Percentiles rank a stretch among this genome's conserved stretches.
phyloP scores from a whole-genome alignment of 768 basidiomycete genomes.

The Boletellus ananas region DNA sequence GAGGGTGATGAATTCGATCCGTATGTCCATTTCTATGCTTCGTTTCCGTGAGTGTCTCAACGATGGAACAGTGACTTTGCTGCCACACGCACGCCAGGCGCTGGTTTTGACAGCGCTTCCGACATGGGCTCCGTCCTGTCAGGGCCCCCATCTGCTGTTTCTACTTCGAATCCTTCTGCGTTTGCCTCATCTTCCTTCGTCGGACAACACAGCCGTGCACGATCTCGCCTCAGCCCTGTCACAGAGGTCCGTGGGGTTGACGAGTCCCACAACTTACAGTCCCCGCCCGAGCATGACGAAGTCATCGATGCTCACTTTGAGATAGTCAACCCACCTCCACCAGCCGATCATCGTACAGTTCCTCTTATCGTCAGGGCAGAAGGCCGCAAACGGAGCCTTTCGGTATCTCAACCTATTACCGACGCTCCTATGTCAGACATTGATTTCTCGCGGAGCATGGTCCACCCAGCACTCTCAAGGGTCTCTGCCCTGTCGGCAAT shows the following conservation, averaged over 20 bases:
- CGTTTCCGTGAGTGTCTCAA: not conserved
- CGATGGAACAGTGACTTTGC: conserved; percentile 58
- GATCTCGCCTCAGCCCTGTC: conserved; percentile 60
- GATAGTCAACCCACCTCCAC: conserved; percentile 45
- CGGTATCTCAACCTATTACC: conserved; percentile 23
- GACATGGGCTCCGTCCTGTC: conserved; percentile 62
- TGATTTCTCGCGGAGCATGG: conserved; percentile 51
- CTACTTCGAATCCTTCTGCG: conserved; percentile 53
- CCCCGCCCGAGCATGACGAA: conserved; percentile 20
- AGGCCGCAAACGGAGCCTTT: conserved; percentile 28
- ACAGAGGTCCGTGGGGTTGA: conserved; percentile 46
- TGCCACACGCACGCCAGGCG: conserved; percentile 47
- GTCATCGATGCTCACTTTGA: conserved; percentile 48
- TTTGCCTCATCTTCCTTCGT: conserved; percentile 46
- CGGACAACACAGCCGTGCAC: conserved; percentile 32
- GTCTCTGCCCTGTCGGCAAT: conserved; percentile 71
- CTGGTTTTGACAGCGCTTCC: conserved; percentile 58
- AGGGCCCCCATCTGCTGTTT: conserved; percentile 43
- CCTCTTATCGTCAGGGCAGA: conserved; percentile 22
- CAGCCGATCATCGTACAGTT: conserved; percentile 19
- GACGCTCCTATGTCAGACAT: conserved; percentile 23
- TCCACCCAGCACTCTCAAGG: conserved; percentile 40
- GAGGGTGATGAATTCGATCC: conserved; percentile 79
- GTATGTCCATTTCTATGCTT: conserved; percentile 40
- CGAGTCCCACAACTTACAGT: conserved; percentile 24